These are phyloP conservation scores for Rhizophora apiculata DNA, from an alignment of 345 rosid species.

Conservation along the genomic window DNA sequence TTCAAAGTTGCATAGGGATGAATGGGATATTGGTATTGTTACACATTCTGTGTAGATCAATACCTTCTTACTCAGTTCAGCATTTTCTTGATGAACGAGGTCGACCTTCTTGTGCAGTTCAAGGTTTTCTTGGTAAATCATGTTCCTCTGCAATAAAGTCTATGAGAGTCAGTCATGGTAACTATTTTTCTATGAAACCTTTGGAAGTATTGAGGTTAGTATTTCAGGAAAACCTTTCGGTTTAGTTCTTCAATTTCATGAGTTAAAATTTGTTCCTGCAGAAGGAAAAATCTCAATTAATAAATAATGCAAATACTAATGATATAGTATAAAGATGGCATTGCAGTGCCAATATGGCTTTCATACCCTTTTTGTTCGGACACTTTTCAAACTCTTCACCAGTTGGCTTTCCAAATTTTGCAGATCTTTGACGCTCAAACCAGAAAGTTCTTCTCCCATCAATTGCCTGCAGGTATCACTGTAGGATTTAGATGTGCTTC, in stretches of 20 bases:
- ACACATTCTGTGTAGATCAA: background rate
- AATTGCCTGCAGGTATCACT: slow-evolving; percentile 42
- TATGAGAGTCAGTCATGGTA: slow-evolving; percentile 4
- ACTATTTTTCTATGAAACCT: background rate
- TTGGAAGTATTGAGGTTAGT: slow-evolving; percentile 4
- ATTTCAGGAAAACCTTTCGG: slow-evolving; percentile 40
- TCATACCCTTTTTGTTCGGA: slow-evolving; percentile 61
- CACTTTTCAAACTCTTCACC: slow-evolving; percentile 55
- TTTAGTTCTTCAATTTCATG: slow-evolving; percentile 59
- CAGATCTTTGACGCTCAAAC: slow-evolving; percentile 53
- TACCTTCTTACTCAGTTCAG: slow-evolving; percentile 58
- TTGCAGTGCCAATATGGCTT: background rate
- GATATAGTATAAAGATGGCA: background rate
- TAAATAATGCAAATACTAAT: background rate
- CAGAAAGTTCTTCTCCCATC: slow-evolving; percentile 83
- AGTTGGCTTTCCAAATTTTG: slow-evolving; percentile 68
- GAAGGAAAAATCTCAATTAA: background rate
- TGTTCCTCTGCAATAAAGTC: slow-evolving; percentile 45
- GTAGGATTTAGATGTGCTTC: background rate
- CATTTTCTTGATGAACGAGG: slow-evolving; percentile 47
- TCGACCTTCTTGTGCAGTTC: slow-evolving; percentile 48
- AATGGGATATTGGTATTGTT: background rate
- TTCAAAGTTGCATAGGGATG: background rate
- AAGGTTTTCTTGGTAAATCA: slow-evolving; percentile 54
- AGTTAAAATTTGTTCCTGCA: slow-evolving; percentile 54